Conservation (phyloP, 202 grass and related monocot genomes). For the Alloteropsis angusta region DNA sequence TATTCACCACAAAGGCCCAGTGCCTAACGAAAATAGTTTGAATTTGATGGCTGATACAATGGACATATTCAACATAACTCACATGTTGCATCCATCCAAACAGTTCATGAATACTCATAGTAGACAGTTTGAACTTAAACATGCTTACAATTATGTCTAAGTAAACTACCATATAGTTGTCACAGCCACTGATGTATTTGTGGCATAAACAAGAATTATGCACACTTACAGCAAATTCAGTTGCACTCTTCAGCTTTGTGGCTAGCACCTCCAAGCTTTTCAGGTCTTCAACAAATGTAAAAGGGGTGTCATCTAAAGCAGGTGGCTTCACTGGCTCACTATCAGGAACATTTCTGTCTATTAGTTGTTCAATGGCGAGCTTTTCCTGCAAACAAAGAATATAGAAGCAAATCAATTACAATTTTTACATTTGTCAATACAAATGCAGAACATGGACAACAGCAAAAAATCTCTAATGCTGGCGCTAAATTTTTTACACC, state of each 20-base stretch:
- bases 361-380: constrained; percentile 32
- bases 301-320: constrained; percentile 45
- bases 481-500: neutral
- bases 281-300: constrained; percentile 58
- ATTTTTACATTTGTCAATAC: constrained; percentile 1
- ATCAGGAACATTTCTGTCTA: constrained; percentile 41
- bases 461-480: neutral
- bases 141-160: neutral
- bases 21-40: neutral
- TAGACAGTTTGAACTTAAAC: neutral
- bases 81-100: neutral
- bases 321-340: constrained; percentile 48
- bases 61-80: neutral
- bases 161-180: neutral
- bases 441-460: constrained; percentile 7
- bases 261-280: constrained; percentile 55
- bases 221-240: constrained; percentile 68
- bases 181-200: neutral
- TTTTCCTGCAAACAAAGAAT: constrained; percentile 52
- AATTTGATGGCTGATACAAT: neutral
- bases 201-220: neutral
- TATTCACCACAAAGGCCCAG: neutral
- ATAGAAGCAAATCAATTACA: constrained; percentile 1
- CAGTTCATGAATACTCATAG: neutral
- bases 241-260: constrained; percentile 44